These are phyloP conservation scores for Hyaloscypha bicolor DNA, from an alignment of 495 filamentous ascomycete species.

Conservation along the genomic window DNA sequence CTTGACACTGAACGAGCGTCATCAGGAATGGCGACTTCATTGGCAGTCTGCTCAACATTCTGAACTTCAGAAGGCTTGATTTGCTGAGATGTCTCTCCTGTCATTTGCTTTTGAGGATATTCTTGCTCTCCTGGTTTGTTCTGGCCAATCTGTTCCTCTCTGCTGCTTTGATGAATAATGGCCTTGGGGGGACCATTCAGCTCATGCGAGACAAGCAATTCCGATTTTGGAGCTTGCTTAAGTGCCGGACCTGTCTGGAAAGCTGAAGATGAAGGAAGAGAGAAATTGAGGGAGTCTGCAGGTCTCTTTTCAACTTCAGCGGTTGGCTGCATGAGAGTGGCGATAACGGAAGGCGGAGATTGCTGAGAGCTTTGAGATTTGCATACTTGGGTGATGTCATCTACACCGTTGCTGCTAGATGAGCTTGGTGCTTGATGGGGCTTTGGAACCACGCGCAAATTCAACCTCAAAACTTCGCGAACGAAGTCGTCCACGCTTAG, in stretches of 20 bases:
- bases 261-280: neutral
- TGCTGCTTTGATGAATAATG: too few relatives aligned
- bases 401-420: slow-evolving; percentile 3
- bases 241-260: neutral
- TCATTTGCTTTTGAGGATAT: too few relatives aligned
- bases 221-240: neutral
- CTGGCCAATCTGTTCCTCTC: too few relatives aligned
- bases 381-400: slow-evolving; percentile 12
- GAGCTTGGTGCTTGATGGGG: neutral
- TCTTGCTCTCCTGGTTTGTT: too few relatives aligned
- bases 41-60: neutral
- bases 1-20: neutral
- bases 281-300: neutral
- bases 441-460: neutral
- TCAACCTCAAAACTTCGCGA: neutral
- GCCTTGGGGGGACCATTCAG: neutral
- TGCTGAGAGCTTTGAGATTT: slow-evolving; percentile 2
- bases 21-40: neutral
- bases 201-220: neutral
- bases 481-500: neutral
- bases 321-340: slow-evolving; percentile 3
- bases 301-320: neutral
- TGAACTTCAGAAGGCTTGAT: neutral
- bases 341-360: neutral
- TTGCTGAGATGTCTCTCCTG: too few relatives aligned